A percentile compares a stretch with the other conserved stretches of the same genome.
phyloP scores from a whole-genome alignment of 2,329 filamentous ascomycete genomes.

The Tothia fuscella region DNA sequence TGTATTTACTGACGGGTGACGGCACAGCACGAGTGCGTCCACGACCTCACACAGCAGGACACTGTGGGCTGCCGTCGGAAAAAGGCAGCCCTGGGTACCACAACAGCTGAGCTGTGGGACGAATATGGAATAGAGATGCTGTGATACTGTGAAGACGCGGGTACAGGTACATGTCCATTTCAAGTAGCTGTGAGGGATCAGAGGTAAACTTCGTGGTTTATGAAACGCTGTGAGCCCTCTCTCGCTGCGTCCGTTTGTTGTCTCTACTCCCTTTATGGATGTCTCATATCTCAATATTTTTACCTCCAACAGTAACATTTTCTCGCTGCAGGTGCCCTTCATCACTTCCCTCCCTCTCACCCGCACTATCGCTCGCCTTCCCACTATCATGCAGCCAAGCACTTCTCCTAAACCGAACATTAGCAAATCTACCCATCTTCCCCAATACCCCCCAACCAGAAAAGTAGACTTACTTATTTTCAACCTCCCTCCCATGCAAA shows the following conservation, averaged over 20 bases:
- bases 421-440: too few species aligned
- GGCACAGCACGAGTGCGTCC: neutral
- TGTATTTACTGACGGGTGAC: neutral
- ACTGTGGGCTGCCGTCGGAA: neutral
- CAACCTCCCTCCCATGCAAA: slow-evolving; percentile 5
- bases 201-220: too few species aligned
- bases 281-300: neutral
- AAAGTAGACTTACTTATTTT: slow-evolving; percentile 1
- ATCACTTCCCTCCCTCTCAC: too few species aligned
- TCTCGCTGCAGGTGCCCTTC: too few species aligned
- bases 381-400: too few species aligned
- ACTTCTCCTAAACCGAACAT: too few species aligned
- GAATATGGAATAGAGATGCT: neutral
- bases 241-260: neutral
- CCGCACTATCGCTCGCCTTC: too few species aligned
- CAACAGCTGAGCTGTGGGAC: neutral
- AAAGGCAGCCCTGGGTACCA: neutral
- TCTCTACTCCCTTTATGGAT: neutral
- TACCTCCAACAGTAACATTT: too few species aligned
- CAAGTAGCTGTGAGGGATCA: too few species aligned
- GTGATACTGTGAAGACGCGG: neutral
- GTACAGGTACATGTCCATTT: too few species aligned
- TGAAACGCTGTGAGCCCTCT: too few species aligned
- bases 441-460: too few species aligned
- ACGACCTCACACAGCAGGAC: neutral